phyloP scores from a whole-genome alignment of 78 protist genomes.

The Guillardia theta region DNA sequence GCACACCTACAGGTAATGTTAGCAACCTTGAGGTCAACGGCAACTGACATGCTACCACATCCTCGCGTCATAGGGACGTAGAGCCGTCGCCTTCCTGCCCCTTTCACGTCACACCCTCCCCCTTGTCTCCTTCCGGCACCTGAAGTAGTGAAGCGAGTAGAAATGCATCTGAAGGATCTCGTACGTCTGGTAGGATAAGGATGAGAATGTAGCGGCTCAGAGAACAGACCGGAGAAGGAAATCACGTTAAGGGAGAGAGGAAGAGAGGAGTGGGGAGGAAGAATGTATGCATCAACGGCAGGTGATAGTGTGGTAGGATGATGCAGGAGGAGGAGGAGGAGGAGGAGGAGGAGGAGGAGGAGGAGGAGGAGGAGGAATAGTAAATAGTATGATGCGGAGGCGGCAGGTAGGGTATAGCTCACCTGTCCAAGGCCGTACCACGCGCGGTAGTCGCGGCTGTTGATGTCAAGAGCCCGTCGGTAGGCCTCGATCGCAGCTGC shows the following conservation, averaged over 20 bases:
- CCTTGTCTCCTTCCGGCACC: no score
- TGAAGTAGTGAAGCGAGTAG: constrained; percentile 87
- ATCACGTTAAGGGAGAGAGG: not conserved
- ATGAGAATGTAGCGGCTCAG: constrained; percentile 92
- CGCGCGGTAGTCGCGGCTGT: constrained; percentile 91
- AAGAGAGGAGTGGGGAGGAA: no score
- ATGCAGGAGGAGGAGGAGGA: no score
- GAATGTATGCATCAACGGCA: not conserved
- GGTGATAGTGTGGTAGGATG: no score
- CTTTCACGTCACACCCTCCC: no score
- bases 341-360: no score
- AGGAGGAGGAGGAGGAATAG: no score
- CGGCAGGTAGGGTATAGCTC: not conserved
- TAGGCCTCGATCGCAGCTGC: constrained; percentile 90
- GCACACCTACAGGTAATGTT: not conserved
- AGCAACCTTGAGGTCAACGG: not conserved
- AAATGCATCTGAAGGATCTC: constrained; percentile 80
- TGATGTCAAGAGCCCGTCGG: constrained; percentile 61
- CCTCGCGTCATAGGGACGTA: constrained; percentile 78
- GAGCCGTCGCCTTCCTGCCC: constrained; percentile 80
- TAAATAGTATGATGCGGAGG: not conserved
- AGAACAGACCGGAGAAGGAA: constrained; percentile 80
- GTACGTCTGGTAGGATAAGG: no score
- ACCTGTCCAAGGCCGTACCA: constrained; percentile 91
- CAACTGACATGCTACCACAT: constrained; percentile 68